Conservation (phyloP, 352 stramenopile genomes). For the Phytophthora macrochlamydospora region DNA sequence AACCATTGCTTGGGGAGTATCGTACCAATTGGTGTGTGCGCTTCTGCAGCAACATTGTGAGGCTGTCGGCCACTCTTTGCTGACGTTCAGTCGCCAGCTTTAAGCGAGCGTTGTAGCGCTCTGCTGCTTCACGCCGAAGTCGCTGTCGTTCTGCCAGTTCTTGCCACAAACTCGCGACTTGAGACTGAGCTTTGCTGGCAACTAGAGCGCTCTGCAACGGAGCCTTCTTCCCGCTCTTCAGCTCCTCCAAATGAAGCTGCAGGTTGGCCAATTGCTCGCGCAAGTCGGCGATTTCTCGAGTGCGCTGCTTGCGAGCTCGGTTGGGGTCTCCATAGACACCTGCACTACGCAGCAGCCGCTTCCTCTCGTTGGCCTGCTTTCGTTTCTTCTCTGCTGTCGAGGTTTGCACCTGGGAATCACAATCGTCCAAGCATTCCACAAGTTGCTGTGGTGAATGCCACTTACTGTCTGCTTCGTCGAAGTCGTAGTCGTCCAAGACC, state of each 20-base stretch:
- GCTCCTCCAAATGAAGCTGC: conserved; percentile 26
- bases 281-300: conserved; percentile 41
- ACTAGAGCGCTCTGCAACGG: too few species aligned
- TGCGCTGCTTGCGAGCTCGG: conserved; percentile 30
- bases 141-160: conserved; percentile 40
- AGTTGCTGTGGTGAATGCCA: too few species aligned
- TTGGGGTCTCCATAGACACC: conserved; percentile 36
- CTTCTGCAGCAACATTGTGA: conserved; percentile 29
- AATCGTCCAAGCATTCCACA: background rate
- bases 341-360: conserved; percentile 20
- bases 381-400: conserved; percentile 14
- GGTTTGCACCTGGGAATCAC: background rate
- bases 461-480: background rate
- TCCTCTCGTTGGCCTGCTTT: conserved; percentile 19
- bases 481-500: background rate
- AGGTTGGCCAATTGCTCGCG: conserved; percentile 39
- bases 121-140: conserved; percentile 32
- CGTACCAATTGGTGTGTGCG: conserved; percentile 30
- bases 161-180: conserved; percentile 14
- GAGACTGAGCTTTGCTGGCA: too few species aligned
- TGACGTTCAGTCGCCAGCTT: conserved; percentile 46
- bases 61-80: conserved; percentile 25
- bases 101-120: conserved; percentile 51
- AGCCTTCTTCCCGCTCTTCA: background rate
- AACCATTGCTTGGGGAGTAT: background rate